Conservation (phyloP, 768 basidiomycete genomes). For the Russula lepida region DNA sequence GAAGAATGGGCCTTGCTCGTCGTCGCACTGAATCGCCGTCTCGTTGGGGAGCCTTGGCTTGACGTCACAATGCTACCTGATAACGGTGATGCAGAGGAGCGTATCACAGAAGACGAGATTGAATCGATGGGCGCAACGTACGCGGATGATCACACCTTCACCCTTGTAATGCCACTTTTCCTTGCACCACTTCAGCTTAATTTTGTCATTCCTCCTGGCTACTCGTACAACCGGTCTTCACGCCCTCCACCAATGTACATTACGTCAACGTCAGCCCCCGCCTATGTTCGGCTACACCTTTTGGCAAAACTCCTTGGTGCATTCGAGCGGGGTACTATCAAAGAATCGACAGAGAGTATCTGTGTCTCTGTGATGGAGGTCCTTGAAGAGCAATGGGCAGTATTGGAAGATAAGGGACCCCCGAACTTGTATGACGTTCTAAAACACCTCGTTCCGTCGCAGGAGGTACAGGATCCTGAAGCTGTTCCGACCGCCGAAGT, state of each 20-base stretch:
- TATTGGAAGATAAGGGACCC: conserved; percentile 58
- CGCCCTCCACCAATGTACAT: conserved; percentile 66
- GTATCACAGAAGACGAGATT: conserved; percentile 29
- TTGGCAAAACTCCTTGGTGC: conserved; percentile 53
- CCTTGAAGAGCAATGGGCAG: conserved; percentile 63
- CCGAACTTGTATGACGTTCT: conserved; percentile 68
- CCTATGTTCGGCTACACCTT: conserved; percentile 82
- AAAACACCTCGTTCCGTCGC: conserved; percentile 42
- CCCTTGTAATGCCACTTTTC: conserved; percentile 48
- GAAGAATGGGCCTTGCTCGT: conserved; percentile 50
- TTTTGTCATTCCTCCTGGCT: conserved; percentile 45
- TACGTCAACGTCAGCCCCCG: conserved; percentile 55
- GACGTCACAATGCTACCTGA: conserved; percentile 13
- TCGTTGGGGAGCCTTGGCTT: conserved; percentile 39
- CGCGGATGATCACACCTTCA: conserved; percentile 37
- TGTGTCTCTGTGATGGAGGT: conserved; percentile 61
- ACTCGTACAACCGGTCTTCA: conserved; percentile 38
- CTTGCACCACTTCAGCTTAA: conserved; percentile 59
- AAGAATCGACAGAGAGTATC: conserved; percentile 64
- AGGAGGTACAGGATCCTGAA: background rate
- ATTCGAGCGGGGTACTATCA: conserved; percentile 44
- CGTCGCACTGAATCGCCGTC: conserved; percentile 42
- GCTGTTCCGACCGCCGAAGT: background rate
- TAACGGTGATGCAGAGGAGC: conserved; percentile 28
- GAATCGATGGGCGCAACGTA: conserved; percentile 41